Base-by-base conservation (phyloP, 129 eudicot species). In the carrot (Daucus carota) region DNA sequence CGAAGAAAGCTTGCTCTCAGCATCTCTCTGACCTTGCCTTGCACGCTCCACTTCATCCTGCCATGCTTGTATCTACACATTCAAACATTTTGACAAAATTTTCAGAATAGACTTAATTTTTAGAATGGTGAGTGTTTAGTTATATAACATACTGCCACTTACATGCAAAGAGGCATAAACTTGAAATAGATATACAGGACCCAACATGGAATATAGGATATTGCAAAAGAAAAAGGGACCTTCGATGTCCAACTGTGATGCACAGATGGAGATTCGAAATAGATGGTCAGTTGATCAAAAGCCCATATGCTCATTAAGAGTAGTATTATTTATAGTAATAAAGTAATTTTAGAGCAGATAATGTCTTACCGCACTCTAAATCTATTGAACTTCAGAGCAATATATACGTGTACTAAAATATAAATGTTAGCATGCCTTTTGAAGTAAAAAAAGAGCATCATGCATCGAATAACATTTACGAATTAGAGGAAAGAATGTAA, bases 31-130 rank as follows among this genome's bases (percentile, higher is more conserved):
- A 79, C 92, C 85, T 81, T 87, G 90, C 29, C 99, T 97, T 77
- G 99, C 97, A 78, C 97, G 97, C 82, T 94, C 99, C 81, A 89
- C 99, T 86, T 94, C 99, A 80, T 94, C 97, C 83, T 94, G 99
- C 99, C 97, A 94, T 82, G 99, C 96, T 85, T 94, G 97, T 83
- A 86, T 87, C 94, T 91, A 80, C 47, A 80, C 28, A 71, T 78
- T 70, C 70, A 75, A 41, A 70, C 74, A 70, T 70, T 70, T 63
- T 2, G 63, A 54, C 5, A n/a, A n/a, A n/a, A 2, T 22, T 22
- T 22, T 48, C 57, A 48, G 57, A 48, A 48, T 1, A 48, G 6
- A 48, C n/a, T 46, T 14, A 18, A 48, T 48, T 13, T 45, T 0
- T 17, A 48, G 20, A 48, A 4, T 18, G 57, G 77, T 13, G 14